Percentiles rank a stretch among this genome's conserved stretches.
Conservation (phyloP, 2,329 filamentous ascomycete species). For the Phialophora tarda region DNA sequence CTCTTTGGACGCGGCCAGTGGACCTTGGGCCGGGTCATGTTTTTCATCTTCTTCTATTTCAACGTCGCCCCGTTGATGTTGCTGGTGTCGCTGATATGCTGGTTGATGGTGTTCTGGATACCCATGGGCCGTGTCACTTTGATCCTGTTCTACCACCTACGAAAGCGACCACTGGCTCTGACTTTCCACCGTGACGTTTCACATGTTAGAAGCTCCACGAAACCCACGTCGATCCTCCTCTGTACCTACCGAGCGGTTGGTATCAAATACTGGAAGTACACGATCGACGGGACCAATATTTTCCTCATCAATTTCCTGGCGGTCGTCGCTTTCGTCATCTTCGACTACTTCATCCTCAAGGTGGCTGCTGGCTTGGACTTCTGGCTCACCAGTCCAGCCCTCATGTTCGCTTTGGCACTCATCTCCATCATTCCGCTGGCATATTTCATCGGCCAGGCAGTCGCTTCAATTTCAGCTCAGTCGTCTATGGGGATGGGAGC, state of each 20-base stretch:
- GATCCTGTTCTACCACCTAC: constrained; percentile 86
- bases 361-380: constrained; percentile 70
- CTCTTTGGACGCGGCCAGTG: constrained; percentile 95
- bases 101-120: constrained; percentile 96
- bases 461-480: constrained; percentile 97
- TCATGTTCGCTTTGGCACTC: constrained; percentile 82
- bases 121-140: constrained; percentile 97
- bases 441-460: constrained; percentile 98
- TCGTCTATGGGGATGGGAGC: constrained; percentile 98
- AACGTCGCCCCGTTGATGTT: constrained; percentile 86
- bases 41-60: constrained; percentile 95
- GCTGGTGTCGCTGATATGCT: constrained; percentile 84
- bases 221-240: constrained; percentile 82
- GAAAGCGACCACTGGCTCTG: constrained; percentile 87
- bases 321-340: constrained; percentile 90
- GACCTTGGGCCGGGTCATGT: constrained; percentile 92
- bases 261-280: constrained; percentile 98
- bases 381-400: constrained; percentile 78
- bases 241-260: constrained; percentile 98
- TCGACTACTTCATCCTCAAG: constrained; percentile 84
- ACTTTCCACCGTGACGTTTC: constrained; percentile 88
- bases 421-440: constrained; percentile 94
- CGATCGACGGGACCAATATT: constrained; percentile 96
- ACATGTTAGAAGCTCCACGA: constrained; percentile 72
- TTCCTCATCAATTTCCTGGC: constrained; percentile 97